These are phyloP conservation scores for Carex arenaria DNA, from an alignment of 202 grass and related monocot genomes.

Conservation along the genomic window DNA sequence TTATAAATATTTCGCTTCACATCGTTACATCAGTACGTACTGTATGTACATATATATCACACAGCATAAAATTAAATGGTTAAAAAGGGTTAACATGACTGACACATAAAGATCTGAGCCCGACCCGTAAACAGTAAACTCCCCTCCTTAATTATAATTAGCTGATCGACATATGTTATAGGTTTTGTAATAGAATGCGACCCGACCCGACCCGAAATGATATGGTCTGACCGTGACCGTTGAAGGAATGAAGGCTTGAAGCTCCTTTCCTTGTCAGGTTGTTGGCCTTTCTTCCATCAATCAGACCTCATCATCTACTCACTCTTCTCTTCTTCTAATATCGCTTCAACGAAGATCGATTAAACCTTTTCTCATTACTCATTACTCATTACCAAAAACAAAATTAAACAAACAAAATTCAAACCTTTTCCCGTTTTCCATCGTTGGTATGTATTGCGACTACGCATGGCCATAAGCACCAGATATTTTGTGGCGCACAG, in stretches of 20 bases:
- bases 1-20: no score
- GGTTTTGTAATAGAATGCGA: not conserved
- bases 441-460: not conserved
- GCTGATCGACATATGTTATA: no score
- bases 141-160: no score
- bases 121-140: no score
- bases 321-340: not conserved
- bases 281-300: slow-evolving; percentile 8
- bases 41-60: no score
- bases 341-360: slow-evolving; percentile 1
- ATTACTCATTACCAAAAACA: not conserved
- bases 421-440: not conserved
- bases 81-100: not conserved
- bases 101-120: not conserved
- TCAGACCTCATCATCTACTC: not conserved
- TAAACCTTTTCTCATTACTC: not conserved
- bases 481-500: not conserved
- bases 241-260: no score
- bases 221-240: not conserved
- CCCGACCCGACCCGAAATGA: not conserved
- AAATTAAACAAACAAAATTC: not conserved
- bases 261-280: slow-evolving; percentile 3
- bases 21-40: no score
- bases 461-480: not conserved
- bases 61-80: no score